Conservation (phyloP, 306 rosid species). For the Prunus campanulata region DNA sequence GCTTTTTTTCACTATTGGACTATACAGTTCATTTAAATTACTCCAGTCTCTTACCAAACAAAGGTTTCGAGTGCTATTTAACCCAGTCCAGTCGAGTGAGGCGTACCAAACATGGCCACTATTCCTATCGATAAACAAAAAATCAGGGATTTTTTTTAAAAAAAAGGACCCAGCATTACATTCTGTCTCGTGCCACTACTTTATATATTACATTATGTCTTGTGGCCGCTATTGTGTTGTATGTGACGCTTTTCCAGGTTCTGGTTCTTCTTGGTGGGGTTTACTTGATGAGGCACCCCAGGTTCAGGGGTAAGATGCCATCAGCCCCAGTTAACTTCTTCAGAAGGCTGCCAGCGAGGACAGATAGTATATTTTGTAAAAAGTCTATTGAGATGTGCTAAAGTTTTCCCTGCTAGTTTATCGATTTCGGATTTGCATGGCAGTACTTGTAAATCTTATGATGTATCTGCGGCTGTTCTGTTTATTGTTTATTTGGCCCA, state of each 20-base stretch:
- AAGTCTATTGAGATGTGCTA: neutral
- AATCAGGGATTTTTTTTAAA: too few species aligned
- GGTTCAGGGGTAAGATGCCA: slow-evolving; percentile 65
- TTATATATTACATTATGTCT: slow-evolving; percentile 58
- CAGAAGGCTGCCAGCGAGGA: slow-evolving; percentile 79
- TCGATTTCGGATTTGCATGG: slow-evolving; percentile 22
- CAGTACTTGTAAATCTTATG: slow-evolving; percentile 25
- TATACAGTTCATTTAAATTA: too few species aligned
- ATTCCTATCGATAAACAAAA: too few species aligned
- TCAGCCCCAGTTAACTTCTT: slow-evolving; percentile 65
- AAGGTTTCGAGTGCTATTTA: too few species aligned
- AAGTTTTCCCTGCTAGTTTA: slow-evolving; percentile 13
- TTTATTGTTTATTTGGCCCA: slow-evolving; percentile 1
- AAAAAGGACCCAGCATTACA: too few species aligned
- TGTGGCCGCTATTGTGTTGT: slow-evolving; percentile 41
- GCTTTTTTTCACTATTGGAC: too few species aligned
- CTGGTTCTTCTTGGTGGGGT: slow-evolving; percentile 50
- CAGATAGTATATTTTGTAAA: slow-evolving; percentile 74
- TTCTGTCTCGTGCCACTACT: slow-evolving; percentile 57
- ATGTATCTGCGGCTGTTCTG: slow-evolving; percentile 17
- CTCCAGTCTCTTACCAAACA: too few species aligned
- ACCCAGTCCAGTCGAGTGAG: too few species aligned
- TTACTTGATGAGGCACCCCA: slow-evolving; percentile 87
- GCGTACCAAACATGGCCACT: too few species aligned
- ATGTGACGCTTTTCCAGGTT: slow-evolving; percentile 61